Evolutionary conservation across 2,329 filamentous ascomycete genomes (phyloP).

Genomic region (Colletotrichum melonis): DNA sequence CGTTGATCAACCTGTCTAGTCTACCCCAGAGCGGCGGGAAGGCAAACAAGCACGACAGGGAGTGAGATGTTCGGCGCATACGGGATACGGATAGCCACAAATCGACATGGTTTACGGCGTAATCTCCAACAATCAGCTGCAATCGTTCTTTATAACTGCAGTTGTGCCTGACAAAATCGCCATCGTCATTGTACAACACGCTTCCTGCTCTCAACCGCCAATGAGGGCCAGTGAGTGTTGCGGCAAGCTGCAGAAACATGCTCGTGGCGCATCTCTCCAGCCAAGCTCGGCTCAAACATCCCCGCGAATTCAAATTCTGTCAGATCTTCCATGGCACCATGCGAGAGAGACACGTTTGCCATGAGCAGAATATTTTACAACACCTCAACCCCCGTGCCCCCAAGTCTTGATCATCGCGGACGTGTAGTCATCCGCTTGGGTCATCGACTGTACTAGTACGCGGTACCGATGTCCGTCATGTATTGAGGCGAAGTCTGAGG

Average conservation of each 20-base stretch:
- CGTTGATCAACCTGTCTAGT: constrained; percentile 15
- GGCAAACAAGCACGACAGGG: not conserved
- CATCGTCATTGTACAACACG: not conserved
- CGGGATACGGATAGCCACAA: not conserved
- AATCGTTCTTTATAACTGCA: not conserved
- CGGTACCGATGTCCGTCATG: too few species aligned
- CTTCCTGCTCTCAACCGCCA: not conserved
- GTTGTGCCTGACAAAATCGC: not conserved
- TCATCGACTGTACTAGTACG: not conserved
- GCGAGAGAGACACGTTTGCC: not conserved
- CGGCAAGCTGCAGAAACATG: constrained; percentile 8
- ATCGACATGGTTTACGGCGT: not conserved
- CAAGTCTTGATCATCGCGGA: not conserved
- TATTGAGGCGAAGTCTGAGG: not conserved
- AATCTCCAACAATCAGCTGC: not conserved
- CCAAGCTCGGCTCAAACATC: not conserved
- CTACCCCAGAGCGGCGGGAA: not conserved
- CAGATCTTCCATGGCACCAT: constrained; percentile 10
- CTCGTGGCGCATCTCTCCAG: not conserved
- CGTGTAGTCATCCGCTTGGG: not conserved
- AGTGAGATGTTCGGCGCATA: not conserved
- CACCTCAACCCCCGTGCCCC: too few species aligned
- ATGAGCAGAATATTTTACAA: not conserved
- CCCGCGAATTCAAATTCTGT: constrained; percentile 1
- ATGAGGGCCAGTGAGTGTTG: not conserved